Conservation (phyloP, 257 asterid species). For the Asclepias syriaca region DNA sequence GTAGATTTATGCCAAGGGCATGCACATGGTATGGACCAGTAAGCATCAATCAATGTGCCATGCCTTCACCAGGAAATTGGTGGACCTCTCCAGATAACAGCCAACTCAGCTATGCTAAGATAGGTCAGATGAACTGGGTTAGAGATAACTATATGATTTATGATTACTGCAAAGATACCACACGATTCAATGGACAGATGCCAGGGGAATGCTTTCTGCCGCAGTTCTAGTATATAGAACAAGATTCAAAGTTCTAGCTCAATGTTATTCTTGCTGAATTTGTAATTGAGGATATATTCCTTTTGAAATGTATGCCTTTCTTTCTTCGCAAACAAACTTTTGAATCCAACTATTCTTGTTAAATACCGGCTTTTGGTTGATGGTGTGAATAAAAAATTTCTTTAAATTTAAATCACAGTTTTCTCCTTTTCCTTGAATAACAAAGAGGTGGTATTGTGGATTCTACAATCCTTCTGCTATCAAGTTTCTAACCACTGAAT, state of each 20-base stretch:
- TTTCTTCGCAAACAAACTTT: not conserved
- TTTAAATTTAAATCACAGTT: slow-evolving; percentile 1
- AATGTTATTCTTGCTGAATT: not conserved
- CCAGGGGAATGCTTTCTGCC: slow-evolving; percentile 55
- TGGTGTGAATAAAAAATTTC: not conserved
- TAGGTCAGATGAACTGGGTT: slow-evolving; percentile 33
- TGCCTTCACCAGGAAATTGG: slow-evolving; percentile 33
- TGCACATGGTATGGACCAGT: slow-evolving; percentile 34
- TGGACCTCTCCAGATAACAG: slow-evolving; percentile 28
- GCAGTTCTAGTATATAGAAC: slow-evolving; percentile 24
- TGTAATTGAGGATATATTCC: not conserved
- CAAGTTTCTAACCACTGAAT: not conserved
- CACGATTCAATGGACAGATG: slow-evolving; percentile 34
- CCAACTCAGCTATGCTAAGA: slow-evolving; percentile 29
- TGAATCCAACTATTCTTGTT: not conserved
- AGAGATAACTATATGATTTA: slow-evolving; percentile 47
- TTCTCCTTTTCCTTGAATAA: slow-evolving; percentile 8
- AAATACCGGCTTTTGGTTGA: not conserved
- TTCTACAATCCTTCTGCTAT: not conserved
- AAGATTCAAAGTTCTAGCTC: not conserved
- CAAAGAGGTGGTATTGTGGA: not conserved
- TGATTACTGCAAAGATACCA: slow-evolving; percentile 57
- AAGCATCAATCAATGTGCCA: slow-evolving; percentile 27
- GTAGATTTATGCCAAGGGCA: slow-evolving; percentile 41
- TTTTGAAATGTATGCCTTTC: not conserved